Evolutionary conservation across 2,329 filamentous ascomycete genomes (phyloP).

Genomic region (Lecanoromycetidae sp.): DNA sequence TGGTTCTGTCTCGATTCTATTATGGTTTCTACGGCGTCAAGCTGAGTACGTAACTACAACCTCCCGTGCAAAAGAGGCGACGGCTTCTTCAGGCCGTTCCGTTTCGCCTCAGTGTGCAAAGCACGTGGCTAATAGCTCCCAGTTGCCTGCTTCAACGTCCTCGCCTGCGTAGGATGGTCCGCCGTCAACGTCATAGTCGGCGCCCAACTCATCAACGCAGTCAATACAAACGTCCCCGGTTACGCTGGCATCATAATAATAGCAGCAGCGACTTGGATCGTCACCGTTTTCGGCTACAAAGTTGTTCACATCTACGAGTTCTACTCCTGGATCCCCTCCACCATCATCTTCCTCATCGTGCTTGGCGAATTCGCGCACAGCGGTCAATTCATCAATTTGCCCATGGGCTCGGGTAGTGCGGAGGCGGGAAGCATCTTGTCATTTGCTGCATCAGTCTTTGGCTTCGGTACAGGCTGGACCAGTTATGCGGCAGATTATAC

Average conservation of each 20-base stretch:
- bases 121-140: conserved; percentile 15
- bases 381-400: conserved; percentile 50
- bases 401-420: conserved; percentile 45
- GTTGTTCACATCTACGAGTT: conserved; percentile 67
- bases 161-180: conserved; percentile 64
- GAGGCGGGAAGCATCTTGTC: conserved; percentile 53
- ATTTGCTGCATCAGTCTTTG: conserved; percentile 54
- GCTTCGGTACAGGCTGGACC: conserved; percentile 62
- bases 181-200: conserved; percentile 70
- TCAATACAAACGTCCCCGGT: conserved; percentile 57
- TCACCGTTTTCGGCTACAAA: conserved; percentile 65
- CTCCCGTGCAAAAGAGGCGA: background rate
- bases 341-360: conserved; percentile 61
- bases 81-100: background rate
- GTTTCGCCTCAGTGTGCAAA: background rate
- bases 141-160: conserved; percentile 58
- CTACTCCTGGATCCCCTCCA: conserved; percentile 61
- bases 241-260: conserved; percentile 66
- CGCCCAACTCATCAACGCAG: conserved; percentile 62
- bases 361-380: conserved; percentile 56
- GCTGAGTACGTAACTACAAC: conserved; percentile 39
- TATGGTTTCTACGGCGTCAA: conserved; percentile 63
- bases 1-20: conserved; percentile 67
- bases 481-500: conserved; percentile 67
- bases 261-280: conserved; percentile 51